phyloP scores from a whole-genome alignment of 2,329 filamentous ascomycete genomes.

The Aureobasidium sp. region DNA sequence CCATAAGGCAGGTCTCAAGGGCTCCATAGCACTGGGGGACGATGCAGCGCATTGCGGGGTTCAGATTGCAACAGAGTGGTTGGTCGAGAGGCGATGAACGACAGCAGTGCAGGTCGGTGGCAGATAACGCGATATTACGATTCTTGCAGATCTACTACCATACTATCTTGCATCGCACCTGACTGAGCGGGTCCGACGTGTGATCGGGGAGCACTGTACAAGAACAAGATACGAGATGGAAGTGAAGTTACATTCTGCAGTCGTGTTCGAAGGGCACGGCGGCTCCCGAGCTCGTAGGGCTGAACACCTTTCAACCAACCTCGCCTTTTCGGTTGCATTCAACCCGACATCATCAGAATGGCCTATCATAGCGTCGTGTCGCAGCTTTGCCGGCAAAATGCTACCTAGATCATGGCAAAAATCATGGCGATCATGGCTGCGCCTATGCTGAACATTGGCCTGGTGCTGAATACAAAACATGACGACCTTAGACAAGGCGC shows the following conservation, averaged over 20 bases:
- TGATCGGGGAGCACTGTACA: neutral
- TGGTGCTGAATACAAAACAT: neutral
- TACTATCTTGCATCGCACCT: neutral
- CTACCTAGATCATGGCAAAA: neutral
- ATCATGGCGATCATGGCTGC: neutral
- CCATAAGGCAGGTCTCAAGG: too few species aligned
- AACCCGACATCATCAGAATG: neutral
- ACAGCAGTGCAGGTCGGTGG: neutral
- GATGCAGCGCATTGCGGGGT: neutral
- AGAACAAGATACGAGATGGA: neutral
- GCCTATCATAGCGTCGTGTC: slow-evolving; percentile 7
- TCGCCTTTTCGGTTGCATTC: slow-evolving; percentile 2
- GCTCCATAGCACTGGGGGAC: too few species aligned
- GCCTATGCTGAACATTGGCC: neutral
- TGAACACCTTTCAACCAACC: too few species aligned
- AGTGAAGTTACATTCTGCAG: neutral
- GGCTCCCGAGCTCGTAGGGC: neutral
- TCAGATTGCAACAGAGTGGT: neutral
- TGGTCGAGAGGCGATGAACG: neutral
- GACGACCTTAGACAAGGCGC: neutral
- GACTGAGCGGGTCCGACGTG: neutral
- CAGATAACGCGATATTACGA: neutral
- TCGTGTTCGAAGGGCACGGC: neutral
- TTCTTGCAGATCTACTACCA: neutral
- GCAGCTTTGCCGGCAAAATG: neutral